These are phyloP conservation scores for Scheffersomyces amazonensis DNA, from an alignment of 805 yeast genomes.

Conservation along the genomic window DNA sequence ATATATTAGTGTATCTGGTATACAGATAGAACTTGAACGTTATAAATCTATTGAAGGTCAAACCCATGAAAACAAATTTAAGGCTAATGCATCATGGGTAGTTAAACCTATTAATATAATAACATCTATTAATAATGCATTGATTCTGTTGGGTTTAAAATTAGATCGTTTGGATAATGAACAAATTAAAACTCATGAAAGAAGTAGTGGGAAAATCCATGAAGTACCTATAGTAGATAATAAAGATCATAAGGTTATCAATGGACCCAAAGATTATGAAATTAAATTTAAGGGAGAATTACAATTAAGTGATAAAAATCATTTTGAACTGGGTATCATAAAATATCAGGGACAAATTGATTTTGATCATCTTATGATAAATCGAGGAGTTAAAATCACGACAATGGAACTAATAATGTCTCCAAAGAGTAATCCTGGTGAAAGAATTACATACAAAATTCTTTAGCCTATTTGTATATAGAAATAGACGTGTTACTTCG, in stretches of 20 bases:
- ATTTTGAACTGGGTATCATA: constrained; percentile 14
- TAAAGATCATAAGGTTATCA: constrained; percentile 6
- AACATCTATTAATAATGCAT: constrained; percentile 13
- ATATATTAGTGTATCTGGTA: constrained; percentile 28
- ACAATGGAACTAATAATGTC: constrained; percentile 15
- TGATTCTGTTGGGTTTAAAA: constrained; percentile 22
- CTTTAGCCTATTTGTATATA: constrained; percentile 2
- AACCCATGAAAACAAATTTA: not conserved
- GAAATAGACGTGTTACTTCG: too few relatives aligned
- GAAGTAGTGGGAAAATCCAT: constrained; percentile 23
- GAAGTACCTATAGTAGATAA: constrained; percentile 14
- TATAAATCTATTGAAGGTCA: not conserved
- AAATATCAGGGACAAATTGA: constrained; percentile 28
- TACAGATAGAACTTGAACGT: constrained; percentile 12
- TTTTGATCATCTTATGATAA: constrained; percentile 26
- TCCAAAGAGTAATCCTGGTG: constrained; percentile 4
- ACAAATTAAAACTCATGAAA: constrained; percentile 21
- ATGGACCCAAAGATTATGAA: constrained; percentile 17
- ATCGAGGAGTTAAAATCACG: constrained; percentile 28
- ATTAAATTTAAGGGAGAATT: constrained; percentile 24
- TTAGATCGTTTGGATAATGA: constrained; percentile 22
- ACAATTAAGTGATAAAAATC: constrained; percentile 15
- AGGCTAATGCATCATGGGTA: constrained; percentile 17
- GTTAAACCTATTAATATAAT: constrained; percentile 23
- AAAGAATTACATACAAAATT: constrained; percentile 9